Evolutionary conservation across 176 grass and related monocot species (phyloP).

Genomic region (Musa itinerans): DNA sequence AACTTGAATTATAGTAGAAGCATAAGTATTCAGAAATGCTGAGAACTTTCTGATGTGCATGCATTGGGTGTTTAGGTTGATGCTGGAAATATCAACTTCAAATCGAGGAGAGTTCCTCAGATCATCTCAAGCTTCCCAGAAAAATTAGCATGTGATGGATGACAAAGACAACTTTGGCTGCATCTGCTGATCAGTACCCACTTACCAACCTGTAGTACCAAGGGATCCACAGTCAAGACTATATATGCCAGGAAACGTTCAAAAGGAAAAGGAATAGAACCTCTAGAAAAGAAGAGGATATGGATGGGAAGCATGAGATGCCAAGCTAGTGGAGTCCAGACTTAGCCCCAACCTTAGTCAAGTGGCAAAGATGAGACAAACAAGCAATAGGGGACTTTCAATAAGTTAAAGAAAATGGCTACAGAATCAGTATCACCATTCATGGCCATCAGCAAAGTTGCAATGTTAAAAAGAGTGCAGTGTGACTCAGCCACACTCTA

Average conservation of each 20-base stretch:
- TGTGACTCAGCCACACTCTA: not conserved
- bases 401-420: not conserved
- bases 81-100: no score
- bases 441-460: not conserved
- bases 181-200: not conserved
- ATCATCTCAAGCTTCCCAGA: no score
- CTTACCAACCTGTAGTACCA: not conserved
- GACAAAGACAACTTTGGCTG: not conserved
- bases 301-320: constrained; percentile 1
- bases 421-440: not conserved
- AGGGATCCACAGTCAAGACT: not conserved
- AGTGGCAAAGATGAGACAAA: not conserved
- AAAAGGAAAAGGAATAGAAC: not conserved
- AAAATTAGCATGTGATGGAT: no score
- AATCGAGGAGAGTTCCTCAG: no score
- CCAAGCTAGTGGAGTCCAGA: constrained; percentile 7
- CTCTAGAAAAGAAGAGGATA: not conserved
- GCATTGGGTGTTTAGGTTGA: no score
- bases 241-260: not conserved
- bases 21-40: no score
- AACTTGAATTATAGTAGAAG: no score
- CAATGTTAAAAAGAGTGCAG: not conserved
- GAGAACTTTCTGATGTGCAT: no score
- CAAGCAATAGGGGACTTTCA: not conserved
- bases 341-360: not conserved